These are phyloP conservation scores for Penicillium desertorum DNA, from an alignment of 495 filamentous ascomycete species.

Conservation along the genomic window DNA sequence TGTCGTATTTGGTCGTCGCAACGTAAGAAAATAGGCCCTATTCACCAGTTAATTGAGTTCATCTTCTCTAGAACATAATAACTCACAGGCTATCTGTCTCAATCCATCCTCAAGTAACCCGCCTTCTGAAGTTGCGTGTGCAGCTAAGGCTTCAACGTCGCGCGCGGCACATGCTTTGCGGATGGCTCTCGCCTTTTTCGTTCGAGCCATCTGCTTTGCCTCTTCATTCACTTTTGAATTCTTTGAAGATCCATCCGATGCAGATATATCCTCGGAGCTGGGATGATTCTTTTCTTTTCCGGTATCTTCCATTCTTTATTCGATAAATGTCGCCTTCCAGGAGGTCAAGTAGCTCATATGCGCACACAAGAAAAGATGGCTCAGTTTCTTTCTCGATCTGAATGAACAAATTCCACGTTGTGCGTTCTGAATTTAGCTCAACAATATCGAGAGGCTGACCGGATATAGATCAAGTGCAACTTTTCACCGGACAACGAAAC, in stretches of 20 bases:
- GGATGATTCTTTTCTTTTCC: neutral
- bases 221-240: neutral
- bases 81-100: constrained; percentile 82
- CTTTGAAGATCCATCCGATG: no score
- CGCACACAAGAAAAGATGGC: neutral
- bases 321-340: neutral
- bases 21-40: constrained; percentile 82
- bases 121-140: constrained; percentile 66
- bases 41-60: neutral
- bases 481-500: neutral
- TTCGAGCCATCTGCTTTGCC: constrained; percentile 5
- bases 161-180: constrained; percentile 63
- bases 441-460: neutral
- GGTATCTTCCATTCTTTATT: neutral
- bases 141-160: constrained; percentile 62
- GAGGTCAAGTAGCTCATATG: neutral
- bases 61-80: constrained; percentile 5
- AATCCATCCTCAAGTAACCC: constrained; percentile 81
- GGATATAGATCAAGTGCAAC: constrained; percentile 2
- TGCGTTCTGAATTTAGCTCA: neutral
- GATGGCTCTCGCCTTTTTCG: constrained; percentile 51
- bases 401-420: neutral
- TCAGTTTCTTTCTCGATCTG: neutral
- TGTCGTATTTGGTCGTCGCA: constrained; percentile 33
- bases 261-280: neutral